phyloP scores from a whole-genome alignment of 805 yeast genomes.

The Yarrowia divulgata region DNA sequence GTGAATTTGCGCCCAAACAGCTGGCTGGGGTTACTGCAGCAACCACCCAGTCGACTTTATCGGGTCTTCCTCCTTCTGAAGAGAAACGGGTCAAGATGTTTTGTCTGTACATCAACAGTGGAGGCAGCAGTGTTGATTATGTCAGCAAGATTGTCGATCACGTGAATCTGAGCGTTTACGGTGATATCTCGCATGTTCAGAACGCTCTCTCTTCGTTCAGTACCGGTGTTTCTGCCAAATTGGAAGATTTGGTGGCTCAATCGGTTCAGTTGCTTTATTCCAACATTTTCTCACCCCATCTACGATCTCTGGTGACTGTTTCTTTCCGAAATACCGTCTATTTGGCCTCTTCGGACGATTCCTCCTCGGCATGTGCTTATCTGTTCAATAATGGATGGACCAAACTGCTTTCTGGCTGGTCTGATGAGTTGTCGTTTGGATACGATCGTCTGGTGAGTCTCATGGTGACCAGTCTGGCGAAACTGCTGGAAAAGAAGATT shows the following conservation, averaged over 20 bases:
- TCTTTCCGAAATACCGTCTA: slow-evolving; percentile 55
- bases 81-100: slow-evolving; percentile 63
- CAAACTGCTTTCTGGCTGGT: slow-evolving; percentile 61
- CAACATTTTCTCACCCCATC: slow-evolving; percentile 52
- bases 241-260: slow-evolving; percentile 55
- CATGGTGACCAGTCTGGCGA: slow-evolving; percentile 63
- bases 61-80: slow-evolving; percentile 47
- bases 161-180: background rate
- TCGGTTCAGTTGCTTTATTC: slow-evolving; percentile 55
- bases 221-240: slow-evolving; percentile 48
- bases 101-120: slow-evolving; percentile 73
- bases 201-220: slow-evolving; percentile 41
- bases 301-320: slow-evolving; percentile 51
- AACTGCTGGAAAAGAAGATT: slow-evolving; percentile 67
- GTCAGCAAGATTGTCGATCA: slow-evolving; percentile 58
- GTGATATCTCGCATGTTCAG: slow-evolving; percentile 50
- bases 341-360: slow-evolving; percentile 47
- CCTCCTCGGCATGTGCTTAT: slow-evolving; percentile 45
- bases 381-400: slow-evolving; percentile 72
- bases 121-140: slow-evolving; percentile 68
- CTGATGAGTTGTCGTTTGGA: slow-evolving; percentile 11
- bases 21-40: slow-evolving; percentile 40
- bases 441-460: slow-evolving; percentile 58
- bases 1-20: slow-evolving; percentile 54
- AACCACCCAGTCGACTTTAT: slow-evolving; percentile 42